Percentiles rank a stretch among this genome's conserved stretches.
phyloP scores from a whole-genome alignment of 2,329 filamentous ascomycete species.

The Fusarium goolgardi region DNA sequence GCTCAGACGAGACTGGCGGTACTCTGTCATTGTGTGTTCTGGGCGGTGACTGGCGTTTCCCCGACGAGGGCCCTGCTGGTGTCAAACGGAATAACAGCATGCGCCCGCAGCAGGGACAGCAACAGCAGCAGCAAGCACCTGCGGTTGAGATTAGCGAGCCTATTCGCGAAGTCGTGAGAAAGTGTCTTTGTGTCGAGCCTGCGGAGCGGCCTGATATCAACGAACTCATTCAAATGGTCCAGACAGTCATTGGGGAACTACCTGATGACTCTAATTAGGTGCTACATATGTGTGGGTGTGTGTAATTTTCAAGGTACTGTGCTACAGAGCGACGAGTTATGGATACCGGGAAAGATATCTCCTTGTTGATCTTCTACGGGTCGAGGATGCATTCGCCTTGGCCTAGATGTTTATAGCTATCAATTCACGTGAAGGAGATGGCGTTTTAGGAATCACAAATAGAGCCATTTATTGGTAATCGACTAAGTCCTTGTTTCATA shows the following conservation, averaged over 20 bases:
- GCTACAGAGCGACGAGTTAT: conserved; percentile 8
- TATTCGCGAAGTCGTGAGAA: conserved; percentile 87
- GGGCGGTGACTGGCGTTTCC: conserved; percentile 96
- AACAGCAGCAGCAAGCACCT: conserved; percentile 47
- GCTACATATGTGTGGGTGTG: neutral
- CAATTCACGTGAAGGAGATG: conserved; percentile 32
- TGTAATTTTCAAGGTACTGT: neutral
- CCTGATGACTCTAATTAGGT: conserved; percentile 62
- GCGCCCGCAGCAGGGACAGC: conserved; percentile 48
- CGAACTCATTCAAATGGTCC: conserved; percentile 83
- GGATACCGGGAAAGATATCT: conserved; percentile 28
- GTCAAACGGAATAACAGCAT: conserved; percentile 59
- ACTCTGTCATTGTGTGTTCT: conserved; percentile 92
- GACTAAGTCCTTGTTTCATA: conserved; percentile 35
- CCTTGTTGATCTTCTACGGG: conserved; percentile 16
- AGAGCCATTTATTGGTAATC: conserved; percentile 37
- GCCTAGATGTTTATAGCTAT: conserved; percentile 11
- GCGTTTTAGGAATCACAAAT: conserved; percentile 44
- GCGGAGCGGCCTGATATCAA: conserved; percentile 88
- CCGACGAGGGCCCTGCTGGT: conserved; percentile 79
- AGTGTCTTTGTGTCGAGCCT: conserved; percentile 88
- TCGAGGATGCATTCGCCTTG: neutral
- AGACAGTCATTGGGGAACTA: conserved; percentile 74
- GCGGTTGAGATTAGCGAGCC: conserved; percentile 76
- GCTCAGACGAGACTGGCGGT: conserved; percentile 95